Evolutionary conservation across 176 grass and related monocot genomes (phyloP), one percentile per base, ranked within the genome.

Genomic region (Oryza brachyantha): DNA sequence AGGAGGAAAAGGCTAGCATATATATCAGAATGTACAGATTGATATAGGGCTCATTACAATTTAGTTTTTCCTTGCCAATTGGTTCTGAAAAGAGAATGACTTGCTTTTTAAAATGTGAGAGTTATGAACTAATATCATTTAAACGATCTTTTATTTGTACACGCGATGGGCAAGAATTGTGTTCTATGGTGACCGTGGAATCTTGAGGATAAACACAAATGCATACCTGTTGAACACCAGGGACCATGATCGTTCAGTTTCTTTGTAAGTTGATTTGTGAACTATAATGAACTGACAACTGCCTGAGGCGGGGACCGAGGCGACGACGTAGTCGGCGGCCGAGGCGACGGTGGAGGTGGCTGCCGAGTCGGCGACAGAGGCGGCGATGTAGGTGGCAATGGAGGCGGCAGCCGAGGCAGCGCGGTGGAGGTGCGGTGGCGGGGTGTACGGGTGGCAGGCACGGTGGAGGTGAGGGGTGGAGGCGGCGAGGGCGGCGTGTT

Each of bases 21-120:
- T 80, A 60, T 66, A 57, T 57, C 21, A 71, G 35, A 89, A 81
- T 76, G 58, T 85, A 85, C 58, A 89, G 66, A 85, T 77, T 81
- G 59, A 72, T 78, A 70, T 65, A 83, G 67, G 26, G 60, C 68
- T 84, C 25, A 48, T 79, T 39, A 36, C 11, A 36, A 36, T 83
- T 66, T 24, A 34, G 21, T 41, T 75, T 73, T 84, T 84, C n/a
- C 64, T 57, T 41, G 42, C 64, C 67, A 36, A 67, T 58, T 78
- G 76, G 77, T 80, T 76, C 76, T 80, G 76, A 80, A 70, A 65
- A 26, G 41, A 14, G 27, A 37, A 58, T 88, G 55, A 36, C 45
- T 11, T n/a, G 21, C 24, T n/a, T n/a, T n/a, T n/a, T n/a, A n/a
- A n/a, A n/a, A n/a, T n/a, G n/a, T n/a, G n/a, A n/a, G 81, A 75